Conservation (phyloP, 768 basidiomycete species). For the Coprinellus aureogranulatus region DNA sequence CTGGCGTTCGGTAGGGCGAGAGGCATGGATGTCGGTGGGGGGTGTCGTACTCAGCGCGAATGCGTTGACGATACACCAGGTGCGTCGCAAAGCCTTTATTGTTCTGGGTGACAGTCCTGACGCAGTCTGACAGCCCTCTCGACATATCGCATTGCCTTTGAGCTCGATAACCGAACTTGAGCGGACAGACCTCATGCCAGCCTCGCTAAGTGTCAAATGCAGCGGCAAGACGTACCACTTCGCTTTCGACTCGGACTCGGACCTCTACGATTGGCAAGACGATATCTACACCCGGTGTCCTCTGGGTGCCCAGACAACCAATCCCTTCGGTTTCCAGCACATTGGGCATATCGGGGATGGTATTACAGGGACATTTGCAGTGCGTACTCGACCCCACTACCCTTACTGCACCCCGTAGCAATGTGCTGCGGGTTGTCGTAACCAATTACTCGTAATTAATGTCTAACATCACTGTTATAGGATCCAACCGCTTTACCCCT, state of each 20-base stretch:
- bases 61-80: slow-evolving; percentile 8
- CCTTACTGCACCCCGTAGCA: neutral
- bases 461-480: neutral
- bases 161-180: slow-evolving; percentile 36
- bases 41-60: slow-evolving; percentile 6
- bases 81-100: neutral
- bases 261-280: slow-evolving; percentile 47
- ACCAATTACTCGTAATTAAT: slow-evolving; percentile 4
- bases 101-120: neutral
- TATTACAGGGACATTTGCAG: slow-evolving; percentile 28
- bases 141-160: slow-evolving; percentile 5
- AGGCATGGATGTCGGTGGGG: no score
- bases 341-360: slow-evolving; percentile 38
- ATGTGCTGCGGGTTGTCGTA: slow-evolving; percentile 3
- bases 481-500: slow-evolving; percentile 9
- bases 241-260: slow-evolving; percentile 36
- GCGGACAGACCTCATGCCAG: slow-evolving; percentile 35
- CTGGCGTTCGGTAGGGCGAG: no score
- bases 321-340: slow-evolving; percentile 39
- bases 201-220: slow-evolving; percentile 34
- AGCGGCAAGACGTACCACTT: slow-evolving; percentile 32
- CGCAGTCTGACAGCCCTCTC: slow-evolving; percentile 3
- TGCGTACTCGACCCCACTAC: slow-evolving; percentile 17
- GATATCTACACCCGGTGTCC: slow-evolving; percentile 42
- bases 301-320: slow-evolving; percentile 29